phyloP scores from a whole-genome alignment of 2,329 filamentous ascomycete species.

The Acrocalymma vagum region DNA sequence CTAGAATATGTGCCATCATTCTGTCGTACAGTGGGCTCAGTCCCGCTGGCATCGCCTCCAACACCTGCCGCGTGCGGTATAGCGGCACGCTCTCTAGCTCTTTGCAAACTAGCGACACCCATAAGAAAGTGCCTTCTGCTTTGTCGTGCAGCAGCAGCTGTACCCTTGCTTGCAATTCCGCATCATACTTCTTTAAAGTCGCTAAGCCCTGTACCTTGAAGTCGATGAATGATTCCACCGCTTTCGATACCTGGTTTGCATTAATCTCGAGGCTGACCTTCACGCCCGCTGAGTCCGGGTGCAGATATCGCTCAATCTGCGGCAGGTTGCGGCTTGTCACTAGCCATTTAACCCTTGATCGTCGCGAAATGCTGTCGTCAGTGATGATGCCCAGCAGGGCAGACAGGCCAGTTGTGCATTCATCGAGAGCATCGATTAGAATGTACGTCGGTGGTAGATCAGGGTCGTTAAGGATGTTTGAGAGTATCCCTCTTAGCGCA shows the following conservation, averaged over 20 bases:
- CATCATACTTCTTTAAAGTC: constrained; percentile 1
- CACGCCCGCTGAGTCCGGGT: constrained; percentile 14
- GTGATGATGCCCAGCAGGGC: constrained; percentile 10
- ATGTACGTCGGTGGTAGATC: constrained; percentile 13
- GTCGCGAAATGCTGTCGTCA: background rate
- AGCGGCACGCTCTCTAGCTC: constrained; percentile 30
- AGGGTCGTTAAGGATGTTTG: constrained; percentile 49
- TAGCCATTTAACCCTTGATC: constrained; percentile 19
- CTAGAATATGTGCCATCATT: constrained; percentile 42
- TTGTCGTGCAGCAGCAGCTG: constrained; percentile 26
- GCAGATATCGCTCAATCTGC: constrained; percentile 44
- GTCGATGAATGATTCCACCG: constrained; percentile 49
- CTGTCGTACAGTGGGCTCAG: constrained; percentile 48
- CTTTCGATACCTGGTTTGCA: constrained; percentile 34
- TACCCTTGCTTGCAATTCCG: constrained; percentile 21
- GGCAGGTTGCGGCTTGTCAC: constrained; percentile 54
- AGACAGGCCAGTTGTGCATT: constrained; percentile 11
- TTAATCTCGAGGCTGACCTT: constrained; percentile 47
- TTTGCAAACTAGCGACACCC: constrained; percentile 51
- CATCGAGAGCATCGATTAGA: constrained; percentile 17
- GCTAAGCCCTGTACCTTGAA: constrained; percentile 34
- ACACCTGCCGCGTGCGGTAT: constrained; percentile 14
- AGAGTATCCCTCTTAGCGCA: constrained; percentile 49
- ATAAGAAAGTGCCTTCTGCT: constrained; percentile 53
- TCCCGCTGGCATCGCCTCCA: constrained; percentile 43